Evolutionary conservation across 371 early-diverging fungal species (phyloP), one percentile per base, ranked within the genome.

Genomic region (Nosema granulosis): DNA sequence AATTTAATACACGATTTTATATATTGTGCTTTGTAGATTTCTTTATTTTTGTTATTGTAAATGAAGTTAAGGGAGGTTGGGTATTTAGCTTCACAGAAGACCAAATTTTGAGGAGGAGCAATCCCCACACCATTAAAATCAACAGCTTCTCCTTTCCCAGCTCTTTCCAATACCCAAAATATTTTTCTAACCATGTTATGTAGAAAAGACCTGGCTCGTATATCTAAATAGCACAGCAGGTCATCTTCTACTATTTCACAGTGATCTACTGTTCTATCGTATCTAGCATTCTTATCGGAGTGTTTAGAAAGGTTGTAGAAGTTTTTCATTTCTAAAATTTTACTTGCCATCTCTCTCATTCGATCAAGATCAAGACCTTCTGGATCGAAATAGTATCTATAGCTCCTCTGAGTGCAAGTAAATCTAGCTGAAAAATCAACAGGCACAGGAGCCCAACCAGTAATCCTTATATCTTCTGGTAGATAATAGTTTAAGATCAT

Each of bases 131-230:
- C 50, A 28, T 73, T 67, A 18, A 62, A 49, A 22, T 75, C 68
- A 24, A 80, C 58, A 50, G 26, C 49, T 34, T 68, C 74, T 4
- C 68, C 54, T 26, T 38, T 59, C n/a, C 77, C 84, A 22, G 50
- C 12, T 50, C 59, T 63, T 28, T 70, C 28, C 18, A 83, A 12
- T 29, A 79, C 69, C 63, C 68, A 75, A 31, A 81, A 76, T 35
- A 81, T 83, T 56, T 85, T 85, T 59, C 85, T 75, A 4, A 85
- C 85, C 80, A 83, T 83, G 71, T 83, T 83, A 58, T 85, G 85
- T 12, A 85, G 52, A 72, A 83, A 85, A 20, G 82, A 81, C 4
- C 57, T 54, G 1, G 85, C 76, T 56, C 38, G 56, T 22, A 85
- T 83, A 18, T 83, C 74, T 56, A 84, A 58, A 13, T 65, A 50